Evolutionary conservation across 1,284 basidiomycete species (phyloP).

Genomic region (Psilocybe mexicana): DNA sequence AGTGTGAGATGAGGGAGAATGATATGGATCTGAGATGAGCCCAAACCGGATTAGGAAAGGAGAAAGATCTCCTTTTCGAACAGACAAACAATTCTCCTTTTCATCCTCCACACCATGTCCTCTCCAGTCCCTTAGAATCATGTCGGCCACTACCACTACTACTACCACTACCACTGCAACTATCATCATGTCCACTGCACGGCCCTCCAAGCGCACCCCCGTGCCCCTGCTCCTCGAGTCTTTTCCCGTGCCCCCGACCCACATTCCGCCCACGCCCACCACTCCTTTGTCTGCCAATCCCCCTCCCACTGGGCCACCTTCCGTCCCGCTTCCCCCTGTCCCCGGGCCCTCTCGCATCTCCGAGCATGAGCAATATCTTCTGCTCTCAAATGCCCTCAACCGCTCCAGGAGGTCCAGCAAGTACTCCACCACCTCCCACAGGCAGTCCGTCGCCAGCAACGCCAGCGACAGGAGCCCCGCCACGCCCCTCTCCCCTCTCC

Average conservation of each 20-base stretch:
- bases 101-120: not conserved
- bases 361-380: conserved; percentile 45
- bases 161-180: too few species aligned
- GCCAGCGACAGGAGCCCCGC: not conserved
- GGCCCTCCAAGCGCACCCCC: conserved; percentile 7
- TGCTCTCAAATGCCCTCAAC: conserved; percentile 36
- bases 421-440: conserved; percentile 22
- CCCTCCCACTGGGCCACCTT: conserved; percentile 47
- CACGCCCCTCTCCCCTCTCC: not conserved
- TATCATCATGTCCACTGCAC: not conserved
- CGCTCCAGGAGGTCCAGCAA: conserved; percentile 19
- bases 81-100: not conserved
- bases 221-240: conserved; percentile 40
- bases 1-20: not conserved
- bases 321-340: conserved; percentile 49
- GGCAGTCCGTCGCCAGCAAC: conserved; percentile 6
- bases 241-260: conserved; percentile 52
- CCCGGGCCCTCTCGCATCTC: conserved; percentile 52
- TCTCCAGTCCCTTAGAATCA: not conserved
- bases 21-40: not conserved
- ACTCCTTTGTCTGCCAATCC: conserved; percentile 26
- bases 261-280: conserved; percentile 45
- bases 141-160: conserved; percentile 5
- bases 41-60: not conserved
- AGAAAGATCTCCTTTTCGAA: not conserved